These are phyloP conservation scores for Colletotrichum limetticola DNA, from an alignment of 2,329 filamentous ascomycete genomes.

Conservation along the genomic window DNA sequence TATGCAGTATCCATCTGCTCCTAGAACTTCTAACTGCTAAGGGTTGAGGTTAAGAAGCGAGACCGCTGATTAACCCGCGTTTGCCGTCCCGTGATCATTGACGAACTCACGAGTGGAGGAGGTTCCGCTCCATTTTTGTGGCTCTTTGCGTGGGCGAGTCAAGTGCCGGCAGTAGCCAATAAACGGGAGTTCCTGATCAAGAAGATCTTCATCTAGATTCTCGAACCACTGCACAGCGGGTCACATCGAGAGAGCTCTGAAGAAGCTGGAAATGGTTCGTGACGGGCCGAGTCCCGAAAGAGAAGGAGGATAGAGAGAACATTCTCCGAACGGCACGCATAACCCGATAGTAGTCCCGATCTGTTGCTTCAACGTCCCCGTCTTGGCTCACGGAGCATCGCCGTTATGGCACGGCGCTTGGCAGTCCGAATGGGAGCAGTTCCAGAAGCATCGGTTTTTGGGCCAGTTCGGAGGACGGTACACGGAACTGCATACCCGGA, in stretches of 20 bases:
- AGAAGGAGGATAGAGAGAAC: background rate
- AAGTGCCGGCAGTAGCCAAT: background rate
- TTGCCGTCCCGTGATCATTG: background rate
- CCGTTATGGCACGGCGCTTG: conserved; percentile 13
- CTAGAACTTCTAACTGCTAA: no score
- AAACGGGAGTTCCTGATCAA: background rate
- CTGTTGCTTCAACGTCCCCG: background rate
- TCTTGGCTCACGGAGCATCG: background rate
- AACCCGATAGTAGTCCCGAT: background rate
- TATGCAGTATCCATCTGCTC: background rate
- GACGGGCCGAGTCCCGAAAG: background rate
- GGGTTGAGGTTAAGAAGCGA: background rate
- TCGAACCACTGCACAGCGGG: background rate
- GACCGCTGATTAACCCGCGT: background rate
- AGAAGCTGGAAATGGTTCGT: background rate
- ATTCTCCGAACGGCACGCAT: background rate
- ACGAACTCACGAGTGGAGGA: background rate
- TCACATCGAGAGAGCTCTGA: background rate
- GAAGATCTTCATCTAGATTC: background rate
- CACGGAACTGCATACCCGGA: background rate
- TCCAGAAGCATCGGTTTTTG: background rate
- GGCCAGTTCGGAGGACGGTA: background rate
- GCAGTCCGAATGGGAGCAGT: background rate
- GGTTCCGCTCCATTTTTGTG: conserved; percentile 1
- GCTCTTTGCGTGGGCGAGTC: background rate